Conservation (phyloP, 2,329 filamentous ascomycete genomes). For the Rutstroemia sp. region DNA sequence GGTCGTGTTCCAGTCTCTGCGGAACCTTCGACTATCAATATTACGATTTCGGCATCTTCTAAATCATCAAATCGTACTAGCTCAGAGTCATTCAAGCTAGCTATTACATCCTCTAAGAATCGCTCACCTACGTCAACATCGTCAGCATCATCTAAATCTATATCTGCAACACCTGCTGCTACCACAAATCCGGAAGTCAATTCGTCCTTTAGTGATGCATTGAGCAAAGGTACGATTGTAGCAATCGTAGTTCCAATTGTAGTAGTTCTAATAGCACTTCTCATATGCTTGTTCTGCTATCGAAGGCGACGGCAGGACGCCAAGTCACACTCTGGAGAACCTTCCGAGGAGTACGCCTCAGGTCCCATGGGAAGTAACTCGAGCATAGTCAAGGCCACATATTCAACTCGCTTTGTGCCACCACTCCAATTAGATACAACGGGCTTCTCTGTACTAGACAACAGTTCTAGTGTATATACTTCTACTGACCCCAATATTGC, state of each 20-base stretch:
- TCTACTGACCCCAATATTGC: not conserved
- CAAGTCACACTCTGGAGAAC: slow-evolving; percentile 5
- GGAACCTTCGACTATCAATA: slow-evolving; percentile 12
- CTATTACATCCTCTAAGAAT: slow-evolving; percentile 6
- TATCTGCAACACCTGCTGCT: not conserved
- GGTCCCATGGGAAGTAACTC: slow-evolving; percentile 16
- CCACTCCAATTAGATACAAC: slow-evolving; percentile 21
- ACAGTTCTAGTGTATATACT: slow-evolving; percentile 3
- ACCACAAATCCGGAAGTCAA: not conserved
- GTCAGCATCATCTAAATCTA: slow-evolving; percentile 7
- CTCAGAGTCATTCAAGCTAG: slow-evolving; percentile 19
- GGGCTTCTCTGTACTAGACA: slow-evolving; percentile 13
- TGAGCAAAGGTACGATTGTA: slow-evolving; percentile 16
- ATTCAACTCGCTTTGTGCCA: slow-evolving; percentile 11
- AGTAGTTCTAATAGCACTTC: slow-evolving; percentile 13
- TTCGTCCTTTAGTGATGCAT: not conserved
- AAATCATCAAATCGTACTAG: slow-evolving; percentile 12
- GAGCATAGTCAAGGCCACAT: slow-evolving; percentile 11
- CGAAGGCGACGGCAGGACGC: slow-evolving; percentile 11
- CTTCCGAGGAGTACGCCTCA: slow-evolving; percentile 21
- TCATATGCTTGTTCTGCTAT: slow-evolving; percentile 19
- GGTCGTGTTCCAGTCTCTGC: slow-evolving; percentile 20
- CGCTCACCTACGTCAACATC: not conserved
- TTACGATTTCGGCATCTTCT: slow-evolving; percentile 22
- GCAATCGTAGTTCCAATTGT: slow-evolving; percentile 21